Evolutionary conservation across 2,329 filamentous ascomycete species (phyloP).

Genomic region (Calycina herbarum): DNA sequence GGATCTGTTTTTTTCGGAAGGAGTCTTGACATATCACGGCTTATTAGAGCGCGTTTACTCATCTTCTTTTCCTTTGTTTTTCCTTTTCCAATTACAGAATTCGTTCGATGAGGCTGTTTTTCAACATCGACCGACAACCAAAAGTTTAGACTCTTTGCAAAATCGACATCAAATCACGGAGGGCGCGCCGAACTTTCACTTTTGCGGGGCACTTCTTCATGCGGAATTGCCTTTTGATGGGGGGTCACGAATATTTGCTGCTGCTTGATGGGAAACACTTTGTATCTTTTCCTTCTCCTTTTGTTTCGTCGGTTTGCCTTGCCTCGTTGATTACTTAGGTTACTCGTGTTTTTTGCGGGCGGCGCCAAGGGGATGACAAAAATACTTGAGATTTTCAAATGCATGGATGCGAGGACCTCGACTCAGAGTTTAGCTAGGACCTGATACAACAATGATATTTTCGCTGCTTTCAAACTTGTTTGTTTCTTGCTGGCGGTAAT

Average conservation of each 20-base stretch:
- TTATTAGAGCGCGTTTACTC: slow-evolving; percentile 8
- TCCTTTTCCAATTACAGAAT: slow-evolving; percentile 1
- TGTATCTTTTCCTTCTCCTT: slow-evolving; percentile 1
- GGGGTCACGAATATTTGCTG: slow-evolving; percentile 1
- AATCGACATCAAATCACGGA: slow-evolving; percentile 4
- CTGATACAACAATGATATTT: slow-evolving; percentile 8
- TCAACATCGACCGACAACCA: slow-evolving; percentile 11
- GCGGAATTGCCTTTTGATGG: neutral
- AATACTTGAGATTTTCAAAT: neutral
- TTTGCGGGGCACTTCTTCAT: neutral
- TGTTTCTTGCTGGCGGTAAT: slow-evolving; percentile 5
- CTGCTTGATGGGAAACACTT: slow-evolving; percentile 2
- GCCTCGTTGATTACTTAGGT: slow-evolving; percentile 6
- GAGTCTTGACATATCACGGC: slow-evolving; percentile 4
- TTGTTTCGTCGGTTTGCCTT: slow-evolving; percentile 5
- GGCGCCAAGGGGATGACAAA: slow-evolving; percentile 4
- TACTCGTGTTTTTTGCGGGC: slow-evolving; percentile 7
- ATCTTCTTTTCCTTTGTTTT: slow-evolving; percentile 10
- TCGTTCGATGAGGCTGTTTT: slow-evolving; percentile 7
- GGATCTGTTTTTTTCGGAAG: neutral
- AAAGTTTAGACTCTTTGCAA: slow-evolving; percentile 21
- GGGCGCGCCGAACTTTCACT: slow-evolving; percentile 1
- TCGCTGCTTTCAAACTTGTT: slow-evolving; percentile 9
- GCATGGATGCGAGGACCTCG: slow-evolving; percentile 1
- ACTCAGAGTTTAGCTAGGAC: slow-evolving; percentile 7